Conservation (phyloP, 306 rosid species). For the Morella rubra region DNA sequence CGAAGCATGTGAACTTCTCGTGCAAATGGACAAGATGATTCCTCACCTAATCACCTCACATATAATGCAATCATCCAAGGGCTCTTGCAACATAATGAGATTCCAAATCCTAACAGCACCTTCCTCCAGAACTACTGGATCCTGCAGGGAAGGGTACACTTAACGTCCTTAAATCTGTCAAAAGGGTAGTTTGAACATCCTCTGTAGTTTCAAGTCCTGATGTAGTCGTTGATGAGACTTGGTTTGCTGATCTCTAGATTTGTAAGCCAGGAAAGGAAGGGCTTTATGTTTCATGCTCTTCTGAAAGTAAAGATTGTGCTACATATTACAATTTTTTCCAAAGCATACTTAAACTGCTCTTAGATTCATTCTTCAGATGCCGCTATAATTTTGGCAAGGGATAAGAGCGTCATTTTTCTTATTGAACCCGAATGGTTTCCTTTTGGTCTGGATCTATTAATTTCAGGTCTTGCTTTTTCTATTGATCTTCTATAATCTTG, state of each 20-base stretch:
- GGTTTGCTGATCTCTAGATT: conserved; percentile 44
- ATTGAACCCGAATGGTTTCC: background rate
- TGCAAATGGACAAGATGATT: too few species aligned
- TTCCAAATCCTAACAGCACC: too few species aligned
- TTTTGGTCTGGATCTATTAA: background rate
- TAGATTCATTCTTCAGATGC: background rate
- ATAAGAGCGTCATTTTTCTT: background rate
- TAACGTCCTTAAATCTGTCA: conserved; percentile 51
- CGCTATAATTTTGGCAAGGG: background rate
- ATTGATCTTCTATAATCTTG: background rate
- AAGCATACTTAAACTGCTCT: background rate
- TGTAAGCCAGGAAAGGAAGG: conserved; percentile 44
- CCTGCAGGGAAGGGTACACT: conserved; percentile 65
- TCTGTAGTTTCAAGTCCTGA: conserved; percentile 51
- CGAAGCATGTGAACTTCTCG: too few species aligned
- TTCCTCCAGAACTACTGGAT: conserved; percentile 46
- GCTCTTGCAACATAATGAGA: too few species aligned
- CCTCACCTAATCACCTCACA: too few species aligned
- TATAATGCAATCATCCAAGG: too few species aligned
- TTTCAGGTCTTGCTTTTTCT: background rate
- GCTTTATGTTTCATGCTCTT: background rate
- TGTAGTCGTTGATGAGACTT: conserved; percentile 48
- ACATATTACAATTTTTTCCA: background rate
- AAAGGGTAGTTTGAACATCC: conserved; percentile 53
- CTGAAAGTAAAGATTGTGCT: background rate